A percentile compares a stretch with the other conserved stretches of the same genome.
phyloP scores from a whole-genome alignment of 768 basidiomycete species.

The Rhizopogon vesiculosus region DNA sequence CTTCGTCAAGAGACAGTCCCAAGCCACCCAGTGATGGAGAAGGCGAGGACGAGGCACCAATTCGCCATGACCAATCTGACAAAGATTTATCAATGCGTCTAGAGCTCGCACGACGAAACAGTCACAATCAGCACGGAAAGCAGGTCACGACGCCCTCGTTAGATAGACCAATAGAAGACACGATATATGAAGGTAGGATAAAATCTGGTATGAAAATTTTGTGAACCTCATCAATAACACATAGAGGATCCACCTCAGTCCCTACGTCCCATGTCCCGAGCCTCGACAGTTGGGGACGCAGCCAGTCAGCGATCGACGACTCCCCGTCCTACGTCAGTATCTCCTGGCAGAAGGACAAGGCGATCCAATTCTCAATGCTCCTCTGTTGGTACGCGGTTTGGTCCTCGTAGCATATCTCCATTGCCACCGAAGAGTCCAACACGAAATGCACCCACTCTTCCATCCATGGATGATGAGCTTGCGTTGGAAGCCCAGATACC shows the following conservation, averaged over 20 bases:
- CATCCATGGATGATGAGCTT: conserved; percentile 42
- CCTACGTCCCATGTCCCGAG: conserved; percentile 51
- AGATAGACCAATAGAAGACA: conserved; percentile 52
- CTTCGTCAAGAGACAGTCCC: conserved; percentile 38
- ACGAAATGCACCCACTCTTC: conserved; percentile 18
- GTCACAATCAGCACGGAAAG: conserved; percentile 65
- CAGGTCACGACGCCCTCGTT: conserved; percentile 32
- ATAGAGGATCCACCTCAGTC: conserved; percentile 58
- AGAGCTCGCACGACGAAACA: conserved; percentile 81
- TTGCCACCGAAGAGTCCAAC: conserved; percentile 46
- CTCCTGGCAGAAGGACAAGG: conserved; percentile 33
- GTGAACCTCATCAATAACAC: neutral
- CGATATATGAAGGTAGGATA: conserved; percentile 72
- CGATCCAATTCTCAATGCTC: conserved; percentile 44
- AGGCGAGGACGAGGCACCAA: conserved; percentile 38
- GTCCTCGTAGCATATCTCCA: conserved; percentile 75
- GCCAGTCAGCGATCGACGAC: conserved; percentile 39
- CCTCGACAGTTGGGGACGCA: conserved; percentile 36
- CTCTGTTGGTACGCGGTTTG: conserved; percentile 59
- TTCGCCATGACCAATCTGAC: conserved; percentile 60
- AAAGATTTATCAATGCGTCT: conserved; percentile 72
- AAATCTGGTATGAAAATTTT: conserved; percentile 4
- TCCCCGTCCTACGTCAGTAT: conserved; percentile 42
- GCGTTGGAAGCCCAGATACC: conserved; percentile 32
- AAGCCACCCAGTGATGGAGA: conserved; percentile 39